phyloP scores from a whole-genome alignment of 345 rosid species.

The Euphorbia peplus region DNA sequence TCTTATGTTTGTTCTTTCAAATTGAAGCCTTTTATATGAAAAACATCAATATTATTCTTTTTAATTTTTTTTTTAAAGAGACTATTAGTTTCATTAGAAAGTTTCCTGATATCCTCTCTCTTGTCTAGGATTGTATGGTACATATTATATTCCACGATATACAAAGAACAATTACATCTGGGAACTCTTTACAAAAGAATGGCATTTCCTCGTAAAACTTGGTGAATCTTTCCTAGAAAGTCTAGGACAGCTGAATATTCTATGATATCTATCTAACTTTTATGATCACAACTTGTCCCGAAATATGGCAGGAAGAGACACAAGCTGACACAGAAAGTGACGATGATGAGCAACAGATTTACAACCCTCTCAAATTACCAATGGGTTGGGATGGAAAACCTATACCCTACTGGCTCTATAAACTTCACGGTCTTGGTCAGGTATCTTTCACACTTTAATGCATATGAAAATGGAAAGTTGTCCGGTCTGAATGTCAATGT shows the following conservation, averaged over 20 bases:
- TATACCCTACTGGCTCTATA: conserved; percentile 98
- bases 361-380: conserved; percentile 91
- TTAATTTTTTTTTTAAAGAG: not conserved
- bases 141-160: not conserved
- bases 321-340: conserved; percentile 92
- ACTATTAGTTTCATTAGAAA: not conserved
- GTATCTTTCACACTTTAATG: conserved; percentile 31
- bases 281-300: not conserved
- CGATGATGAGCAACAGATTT: conserved; percentile 92
- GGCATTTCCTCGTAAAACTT: not conserved
- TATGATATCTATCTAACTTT: not conserved
- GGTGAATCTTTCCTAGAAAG: not conserved
- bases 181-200: not conserved
- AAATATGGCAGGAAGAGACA: conserved; percentile 69
- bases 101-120: not conserved
- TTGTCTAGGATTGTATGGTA: not conserved
- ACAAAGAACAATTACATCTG: not conserved
- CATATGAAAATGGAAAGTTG: not conserved
- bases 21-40: not conserved
- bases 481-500: not conserved
- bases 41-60: not conserved
- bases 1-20: not conserved
- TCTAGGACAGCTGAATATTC: not conserved
- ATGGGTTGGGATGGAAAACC: conserved; percentile 99
- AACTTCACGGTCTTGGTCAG: conserved; percentile 99